phyloP scores from a whole-genome alignment of 345 rosid genomes.

The Melaleuca quinquenervia region DNA sequence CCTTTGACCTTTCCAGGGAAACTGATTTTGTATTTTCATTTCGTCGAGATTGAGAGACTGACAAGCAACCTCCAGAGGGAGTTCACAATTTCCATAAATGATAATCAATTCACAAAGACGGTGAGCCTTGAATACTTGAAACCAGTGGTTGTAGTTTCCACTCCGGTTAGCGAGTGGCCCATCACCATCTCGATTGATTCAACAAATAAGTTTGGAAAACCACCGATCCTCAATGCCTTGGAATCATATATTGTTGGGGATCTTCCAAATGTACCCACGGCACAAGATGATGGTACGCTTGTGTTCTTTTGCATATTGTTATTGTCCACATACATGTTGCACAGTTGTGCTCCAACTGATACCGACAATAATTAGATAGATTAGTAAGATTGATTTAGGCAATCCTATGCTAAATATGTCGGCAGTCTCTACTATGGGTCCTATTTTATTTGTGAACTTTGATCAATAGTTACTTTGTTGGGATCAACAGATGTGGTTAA shows the following conservation, averaged over 20 bases:
- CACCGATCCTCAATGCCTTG: background rate
- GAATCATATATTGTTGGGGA: background rate
- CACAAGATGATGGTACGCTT: background rate
- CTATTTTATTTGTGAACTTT: background rate
- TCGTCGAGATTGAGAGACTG: constrained; percentile 8
- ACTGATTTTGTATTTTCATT: background rate
- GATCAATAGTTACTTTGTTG: background rate
- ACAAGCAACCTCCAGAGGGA: background rate
- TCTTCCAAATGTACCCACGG: background rate
- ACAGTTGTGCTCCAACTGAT: background rate
- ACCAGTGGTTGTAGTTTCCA: background rate
- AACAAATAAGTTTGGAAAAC: background rate
- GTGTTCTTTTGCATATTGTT: background rate
- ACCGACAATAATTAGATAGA: background rate
- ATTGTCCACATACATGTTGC: background rate
- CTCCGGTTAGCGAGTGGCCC: rapidly evolving
- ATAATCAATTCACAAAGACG: background rate
- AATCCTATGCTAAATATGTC: background rate
- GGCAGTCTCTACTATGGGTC: background rate
- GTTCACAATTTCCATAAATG: background rate
- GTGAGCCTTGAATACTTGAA: background rate
- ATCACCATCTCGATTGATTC: background rate
- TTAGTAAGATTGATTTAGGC: background rate
- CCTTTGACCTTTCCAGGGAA: rapidly evolving
- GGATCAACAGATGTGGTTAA: background rate